Evolutionary conservation across 2,329 filamentous ascomycete species (phyloP).

Genomic region (Grosmannia clavigera): DNA sequence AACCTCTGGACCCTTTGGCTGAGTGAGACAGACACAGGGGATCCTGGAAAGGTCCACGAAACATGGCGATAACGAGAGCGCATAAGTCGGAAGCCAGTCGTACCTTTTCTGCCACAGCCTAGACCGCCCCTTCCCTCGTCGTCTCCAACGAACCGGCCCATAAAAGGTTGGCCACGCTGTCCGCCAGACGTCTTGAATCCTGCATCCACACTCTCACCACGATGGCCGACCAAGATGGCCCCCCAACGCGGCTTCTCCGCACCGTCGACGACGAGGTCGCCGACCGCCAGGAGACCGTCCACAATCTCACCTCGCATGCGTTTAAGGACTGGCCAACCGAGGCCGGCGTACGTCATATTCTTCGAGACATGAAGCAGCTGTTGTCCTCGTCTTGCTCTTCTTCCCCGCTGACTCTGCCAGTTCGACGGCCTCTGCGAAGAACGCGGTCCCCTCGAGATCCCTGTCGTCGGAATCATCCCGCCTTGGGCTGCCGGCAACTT

Average conservation of each 20-base stretch:
- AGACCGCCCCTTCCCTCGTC: no score
- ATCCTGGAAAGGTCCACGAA: no score
- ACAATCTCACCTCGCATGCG: not conserved
- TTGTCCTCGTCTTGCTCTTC: not conserved
- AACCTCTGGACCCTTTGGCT: no score
- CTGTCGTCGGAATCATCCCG: slow-evolving; percentile 55
- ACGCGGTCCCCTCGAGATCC: slow-evolving; percentile 49
- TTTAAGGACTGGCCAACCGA: not conserved
- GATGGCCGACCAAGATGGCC: not conserved
- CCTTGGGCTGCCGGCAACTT: slow-evolving; percentile 57
- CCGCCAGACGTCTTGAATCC: no score
- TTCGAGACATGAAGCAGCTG: not conserved
- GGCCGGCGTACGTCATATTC: not conserved
- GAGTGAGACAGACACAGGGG: no score
- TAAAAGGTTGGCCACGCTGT: no score
- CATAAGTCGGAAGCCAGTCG: no score
- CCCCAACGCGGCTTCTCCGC: not conserved
- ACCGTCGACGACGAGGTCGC: not conserved
- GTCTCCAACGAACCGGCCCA: no score
- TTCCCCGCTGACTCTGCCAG: slow-evolving; percentile 23
- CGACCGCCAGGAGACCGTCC: not conserved
- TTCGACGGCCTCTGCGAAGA: slow-evolving; percentile 58
- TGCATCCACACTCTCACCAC: not conserved
- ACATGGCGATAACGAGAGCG: no score
- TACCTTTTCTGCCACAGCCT: no score